These are phyloP conservation scores for Colletotrichum spinosum DNA, from an alignment of 2,329 filamentous ascomycete genomes.

Conservation along the genomic window DNA sequence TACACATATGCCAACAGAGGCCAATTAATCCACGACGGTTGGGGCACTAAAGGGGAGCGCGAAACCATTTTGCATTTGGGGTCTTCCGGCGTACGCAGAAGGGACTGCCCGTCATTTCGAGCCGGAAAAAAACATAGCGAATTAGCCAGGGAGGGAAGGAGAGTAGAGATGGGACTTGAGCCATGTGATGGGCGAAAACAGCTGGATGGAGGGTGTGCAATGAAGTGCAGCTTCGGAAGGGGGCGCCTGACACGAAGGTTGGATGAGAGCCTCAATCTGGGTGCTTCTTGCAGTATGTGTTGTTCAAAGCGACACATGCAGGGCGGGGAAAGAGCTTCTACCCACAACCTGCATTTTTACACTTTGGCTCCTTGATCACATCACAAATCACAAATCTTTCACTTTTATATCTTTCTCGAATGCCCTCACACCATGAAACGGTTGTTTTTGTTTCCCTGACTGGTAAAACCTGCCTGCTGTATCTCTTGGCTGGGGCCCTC, in stretches of 20 bases:
- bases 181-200: neutral
- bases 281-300: too few relatives aligned
- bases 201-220: neutral
- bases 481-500: too few relatives aligned
- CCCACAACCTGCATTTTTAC: slow-evolving; percentile 22
- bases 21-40: slow-evolving; percentile 31
- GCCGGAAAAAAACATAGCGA: slow-evolving; percentile 20
- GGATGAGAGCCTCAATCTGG: neutral
- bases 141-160: neutral
- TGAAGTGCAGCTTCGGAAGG: too few relatives aligned
- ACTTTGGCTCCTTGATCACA: slow-evolving; percentile 4
- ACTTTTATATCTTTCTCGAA: neutral
- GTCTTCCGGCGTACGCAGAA: slow-evolving; percentile 37
- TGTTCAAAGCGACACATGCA: neutral
- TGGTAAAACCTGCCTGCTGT: too few relatives aligned
- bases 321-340: slow-evolving; percentile 1
- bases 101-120: slow-evolving; percentile 35
- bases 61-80: slow-evolving; percentile 37
- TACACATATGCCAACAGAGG: slow-evolving; percentile 25
- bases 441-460: too few relatives aligned
- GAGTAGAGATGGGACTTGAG: slow-evolving; percentile 10
- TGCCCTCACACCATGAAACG: neutral
- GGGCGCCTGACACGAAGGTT: neutral
- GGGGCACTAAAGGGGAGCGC: slow-evolving; percentile 25
- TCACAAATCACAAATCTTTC: slow-evolving; percentile 4